Evolutionary conservation across 345 rosid species (phyloP), one percentile per base, ranked within the genome.

Genomic region (Arabidopsis suecica): DNA sequence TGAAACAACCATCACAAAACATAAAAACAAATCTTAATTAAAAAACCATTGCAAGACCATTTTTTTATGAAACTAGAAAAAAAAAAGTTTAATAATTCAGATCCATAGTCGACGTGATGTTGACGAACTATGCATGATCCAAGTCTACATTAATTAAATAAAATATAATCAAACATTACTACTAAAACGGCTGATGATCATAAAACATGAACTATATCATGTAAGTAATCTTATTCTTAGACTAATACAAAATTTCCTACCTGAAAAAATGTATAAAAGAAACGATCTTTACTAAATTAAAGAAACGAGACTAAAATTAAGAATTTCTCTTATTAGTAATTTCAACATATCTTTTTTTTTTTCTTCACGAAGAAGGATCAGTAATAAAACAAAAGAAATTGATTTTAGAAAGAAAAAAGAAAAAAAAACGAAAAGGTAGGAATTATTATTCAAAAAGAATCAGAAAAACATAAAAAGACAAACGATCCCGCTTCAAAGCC

Each of bases 401-500:
- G 4, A 20, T 63, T 75, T 59, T 59, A 56, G 51, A 2, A 20
- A 41, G 9, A 32, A 12, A 32, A 7, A 32, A 12, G 18, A 7
- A 55, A 56, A 41, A 47, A 40, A 60, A 59, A 68, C 11, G 20
- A 75, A 65, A 5, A 51, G 44, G 49, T 25, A 55, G 36, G 33
- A 66, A 25, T 16, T n/a, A 61, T 12, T n/a, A 61, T 61, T 54
- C 14, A 37, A 76, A 76, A 62, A 54, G 42, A 62, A 1, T 55
- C 9, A 3, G 28, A 22, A 30, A 57, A 37, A 59, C 11, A 59
- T 14, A 48, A 7, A n/a, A 72, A 49, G 16, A 60, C 48, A 60
- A 38, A 61, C 75, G 85, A 83, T 78, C 62, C 77, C 57, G 82
- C 88, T 72, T 82, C 81, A 82, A 82, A 80, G 16, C 58, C 93